Evolutionary conservation across 768 basidiomycete genomes (phyloP).

Genomic region (Collybia nuda): DNA sequence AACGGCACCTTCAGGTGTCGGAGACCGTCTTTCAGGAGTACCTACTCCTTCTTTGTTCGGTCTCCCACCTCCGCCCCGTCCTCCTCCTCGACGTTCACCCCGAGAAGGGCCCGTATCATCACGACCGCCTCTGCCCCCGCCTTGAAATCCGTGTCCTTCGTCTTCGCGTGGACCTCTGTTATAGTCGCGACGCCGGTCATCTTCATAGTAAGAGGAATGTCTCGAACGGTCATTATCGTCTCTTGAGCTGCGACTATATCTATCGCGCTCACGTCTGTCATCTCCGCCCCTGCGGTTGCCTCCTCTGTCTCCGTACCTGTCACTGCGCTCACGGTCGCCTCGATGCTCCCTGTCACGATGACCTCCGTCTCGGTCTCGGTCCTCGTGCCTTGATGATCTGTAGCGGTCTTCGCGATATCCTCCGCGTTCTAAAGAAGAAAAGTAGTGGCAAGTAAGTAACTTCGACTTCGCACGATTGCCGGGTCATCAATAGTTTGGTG

Average conservation of each 20-base stretch:
- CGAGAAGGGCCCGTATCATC: constrained; percentile 34
- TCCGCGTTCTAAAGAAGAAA: constrained; percentile 52
- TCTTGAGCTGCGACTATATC: constrained; percentile 42
- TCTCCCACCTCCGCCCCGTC: constrained; percentile 40
- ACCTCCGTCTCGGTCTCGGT: constrained; percentile 45
- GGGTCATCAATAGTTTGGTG: constrained; percentile 37
- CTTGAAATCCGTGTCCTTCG: constrained; percentile 26
- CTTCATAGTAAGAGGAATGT: constrained; percentile 42
- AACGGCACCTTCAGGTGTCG: constrained; percentile 84
- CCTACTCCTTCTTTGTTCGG: constrained; percentile 58
- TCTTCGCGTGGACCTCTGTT: constrained; percentile 40
- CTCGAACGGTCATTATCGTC: constrained; percentile 46
- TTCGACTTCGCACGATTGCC: constrained; percentile 32
- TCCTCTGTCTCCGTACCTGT: constrained; percentile 33
- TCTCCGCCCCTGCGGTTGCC: constrained; percentile 43
- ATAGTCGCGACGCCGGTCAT: constrained; percentile 49
- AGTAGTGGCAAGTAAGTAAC: constrained; percentile 51
- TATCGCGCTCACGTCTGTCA: constrained; percentile 52
- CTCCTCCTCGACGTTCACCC: constrained; percentile 38
- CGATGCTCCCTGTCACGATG: constrained; percentile 51
- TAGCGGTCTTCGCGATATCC: constrained; percentile 67
- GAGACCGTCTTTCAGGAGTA: constrained; percentile 79
- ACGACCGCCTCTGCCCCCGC: constrained; percentile 35
- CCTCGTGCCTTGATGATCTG: constrained; percentile 67
- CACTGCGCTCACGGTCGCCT: constrained; percentile 41